Percentiles rank a stretch among this genome's conserved stretches.
These are phyloP conservation scores for Aspergillus unguis DNA, from an alignment of 2,329 filamentous ascomycete species.

Conservation along the genomic window DNA sequence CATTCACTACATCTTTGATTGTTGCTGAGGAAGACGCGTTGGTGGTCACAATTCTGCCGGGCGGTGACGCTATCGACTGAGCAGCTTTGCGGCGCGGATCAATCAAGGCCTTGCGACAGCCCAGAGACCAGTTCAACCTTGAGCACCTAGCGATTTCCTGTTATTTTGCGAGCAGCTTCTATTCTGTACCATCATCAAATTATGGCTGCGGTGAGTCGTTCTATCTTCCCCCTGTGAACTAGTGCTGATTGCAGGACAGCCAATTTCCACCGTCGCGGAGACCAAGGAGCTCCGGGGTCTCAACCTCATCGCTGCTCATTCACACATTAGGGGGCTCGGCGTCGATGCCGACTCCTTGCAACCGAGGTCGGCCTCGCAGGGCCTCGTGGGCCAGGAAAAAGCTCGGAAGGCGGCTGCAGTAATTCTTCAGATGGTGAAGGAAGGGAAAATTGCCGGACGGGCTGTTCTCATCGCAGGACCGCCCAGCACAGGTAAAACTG, in stretches of 20 bases:
- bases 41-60: conserved; percentile 6
- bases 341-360: conserved; percentile 90
- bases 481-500: conserved; percentile 95
- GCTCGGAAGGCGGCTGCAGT: conserved; percentile 94
- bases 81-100: conserved; percentile 5
- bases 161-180: conserved; percentile 7
- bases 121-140: conserved; percentile 11
- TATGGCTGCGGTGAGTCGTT: conserved; percentile 38
- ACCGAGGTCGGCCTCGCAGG: conserved; percentile 79
- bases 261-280: conserved; percentile 83
- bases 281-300: conserved; percentile 93
- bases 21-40: conserved; percentile 2
- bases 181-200: background rate
- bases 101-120: conserved; percentile 13
- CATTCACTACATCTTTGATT: background rate
- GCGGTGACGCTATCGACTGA: conserved; percentile 6
- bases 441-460: conserved; percentile 95
- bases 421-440: conserved; percentile 97
- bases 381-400: conserved; percentile 93
- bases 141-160: conserved; percentile 2
- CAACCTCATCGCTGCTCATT: conserved; percentile 97
- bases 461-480: conserved; percentile 93
- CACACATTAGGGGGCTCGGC: conserved; percentile 92
- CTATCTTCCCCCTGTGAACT: background rate
- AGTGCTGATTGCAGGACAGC: conserved; percentile 35